These are phyloP conservation scores for Curvularia eragrostidis DNA, from an alignment of 2,329 filamentous ascomycete species.

Conservation along the genomic window DNA sequence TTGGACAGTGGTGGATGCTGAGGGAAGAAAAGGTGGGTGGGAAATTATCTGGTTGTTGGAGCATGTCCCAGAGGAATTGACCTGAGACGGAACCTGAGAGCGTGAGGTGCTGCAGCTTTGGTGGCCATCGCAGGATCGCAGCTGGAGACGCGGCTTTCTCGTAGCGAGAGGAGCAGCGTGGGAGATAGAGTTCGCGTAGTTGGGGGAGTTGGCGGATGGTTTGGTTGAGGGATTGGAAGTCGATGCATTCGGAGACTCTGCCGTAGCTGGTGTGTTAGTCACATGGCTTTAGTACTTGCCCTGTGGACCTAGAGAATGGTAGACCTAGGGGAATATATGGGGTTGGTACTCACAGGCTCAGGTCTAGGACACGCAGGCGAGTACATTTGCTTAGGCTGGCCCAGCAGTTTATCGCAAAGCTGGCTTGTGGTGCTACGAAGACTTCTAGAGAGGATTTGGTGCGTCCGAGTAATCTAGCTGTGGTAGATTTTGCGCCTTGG, in stretches of 20 bases:
- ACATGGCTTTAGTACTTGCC: not conserved
- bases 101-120: conserved; percentile 49
- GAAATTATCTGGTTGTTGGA: conserved; percentile 37
- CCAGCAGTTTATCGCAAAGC: conserved; percentile 65
- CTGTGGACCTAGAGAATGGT: too few species aligned
- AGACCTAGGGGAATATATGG: not conserved
- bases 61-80: conserved; percentile 52
- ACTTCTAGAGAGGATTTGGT: conserved; percentile 59
- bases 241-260: conserved; percentile 57
- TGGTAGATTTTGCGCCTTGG: conserved; percentile 64
- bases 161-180: conserved; percentile 48
- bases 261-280: conserved; percentile 1
- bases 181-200: conserved; percentile 57
- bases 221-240: conserved; percentile 58
- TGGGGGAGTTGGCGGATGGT: conserved; percentile 56
- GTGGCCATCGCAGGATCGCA: conserved; percentile 52
- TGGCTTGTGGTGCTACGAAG: conserved; percentile 65
- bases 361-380: conserved; percentile 58
- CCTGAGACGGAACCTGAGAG: conserved; percentile 55
- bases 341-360: conserved; percentile 50
- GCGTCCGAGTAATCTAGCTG: conserved; percentile 62
- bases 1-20: conserved; percentile 53
- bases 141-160: conserved; percentile 23
- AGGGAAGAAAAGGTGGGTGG: conserved; percentile 39
- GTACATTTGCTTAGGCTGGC: conserved; percentile 63